phyloP scores from a whole-genome alignment of 352 stramenopile genomes.

The Thalassiosira livingstoniorum region DNA sequence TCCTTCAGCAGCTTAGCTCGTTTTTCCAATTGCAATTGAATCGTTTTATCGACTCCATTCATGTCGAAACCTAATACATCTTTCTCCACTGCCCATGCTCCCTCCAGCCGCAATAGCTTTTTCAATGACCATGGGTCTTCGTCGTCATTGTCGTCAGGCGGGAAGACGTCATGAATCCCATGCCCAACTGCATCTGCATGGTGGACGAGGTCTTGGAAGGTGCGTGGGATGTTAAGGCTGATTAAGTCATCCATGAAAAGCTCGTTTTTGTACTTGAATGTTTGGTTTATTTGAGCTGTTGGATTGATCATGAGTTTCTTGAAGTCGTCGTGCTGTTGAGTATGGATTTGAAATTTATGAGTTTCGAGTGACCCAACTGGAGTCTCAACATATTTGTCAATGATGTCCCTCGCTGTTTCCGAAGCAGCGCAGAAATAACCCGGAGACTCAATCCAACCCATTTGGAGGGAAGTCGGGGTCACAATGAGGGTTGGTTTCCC shows the following conservation, averaged over 20 bases:
- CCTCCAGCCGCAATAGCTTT: constrained; percentile 27
- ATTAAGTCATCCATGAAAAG: constrained; percentile 50
- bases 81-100: constrained; percentile 15
- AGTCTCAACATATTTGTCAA: not conserved
- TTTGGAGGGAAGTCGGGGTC: constrained; percentile 7
- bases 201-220: constrained; percentile 13
- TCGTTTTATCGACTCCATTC: too few species aligned
- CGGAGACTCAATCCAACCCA: constrained; percentile 27
- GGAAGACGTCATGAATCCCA: constrained; percentile 49
- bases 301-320: not conserved
- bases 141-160: not conserved
- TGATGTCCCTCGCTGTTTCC: constrained; percentile 15
- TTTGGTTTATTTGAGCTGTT: not conserved
- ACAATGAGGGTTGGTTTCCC: not conserved
- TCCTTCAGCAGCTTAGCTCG: too few species aligned
- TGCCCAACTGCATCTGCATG: constrained; percentile 11
- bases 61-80: constrained; percentile 30
- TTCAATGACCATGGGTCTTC: constrained; percentile 28
- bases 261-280: constrained; percentile 21
- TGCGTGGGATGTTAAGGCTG: not conserved
- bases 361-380: not conserved
- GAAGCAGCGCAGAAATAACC: constrained; percentile 27
- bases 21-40: too few species aligned
- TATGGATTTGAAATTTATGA: constrained; percentile 14
- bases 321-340: not conserved